A percentile compares a stretch with the other conserved stretches of the same genome.
These are phyloP conservation scores for Russula olivacea DNA, from an alignment of 768 basidiomycete species.

Conservation along the genomic window DNA sequence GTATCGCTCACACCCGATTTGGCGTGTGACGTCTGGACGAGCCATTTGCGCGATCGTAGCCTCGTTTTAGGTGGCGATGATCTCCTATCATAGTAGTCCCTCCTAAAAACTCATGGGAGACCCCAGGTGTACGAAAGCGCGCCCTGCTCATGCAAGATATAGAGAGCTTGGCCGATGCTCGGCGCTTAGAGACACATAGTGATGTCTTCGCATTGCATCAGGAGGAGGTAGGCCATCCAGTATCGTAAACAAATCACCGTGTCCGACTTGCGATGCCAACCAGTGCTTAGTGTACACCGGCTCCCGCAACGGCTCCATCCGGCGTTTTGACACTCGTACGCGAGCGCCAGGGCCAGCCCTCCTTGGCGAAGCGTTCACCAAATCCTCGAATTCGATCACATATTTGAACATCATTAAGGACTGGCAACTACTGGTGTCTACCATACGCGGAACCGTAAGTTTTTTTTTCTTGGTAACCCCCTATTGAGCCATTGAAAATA, in stretches of 20 bases:
- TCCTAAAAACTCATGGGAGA: conserved; percentile 8
- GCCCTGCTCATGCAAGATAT: conserved; percentile 51
- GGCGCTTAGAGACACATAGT: conserved; percentile 47
- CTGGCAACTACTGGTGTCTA: conserved; percentile 49
- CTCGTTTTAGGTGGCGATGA: conserved; percentile 49
- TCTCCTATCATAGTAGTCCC: background rate
- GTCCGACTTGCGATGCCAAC: background rate
- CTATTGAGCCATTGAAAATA: background rate
- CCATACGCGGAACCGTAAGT: conserved; percentile 56
- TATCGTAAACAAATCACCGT: background rate
- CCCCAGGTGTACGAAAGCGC: conserved; percentile 47
- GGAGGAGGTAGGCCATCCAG: conserved; percentile 37
- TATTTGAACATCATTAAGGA: conserved; percentile 47
- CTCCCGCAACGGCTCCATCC: conserved; percentile 51
- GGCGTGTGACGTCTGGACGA: conserved; percentile 51
- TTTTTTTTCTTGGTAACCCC: background rate
- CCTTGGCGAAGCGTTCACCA: conserved; percentile 35
- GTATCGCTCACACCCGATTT: conserved; percentile 5
- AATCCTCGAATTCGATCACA: conserved; percentile 43
- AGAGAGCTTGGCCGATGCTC: conserved; percentile 34
- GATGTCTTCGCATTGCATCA: conserved; percentile 61
- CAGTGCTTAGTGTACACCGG: conserved; percentile 26
- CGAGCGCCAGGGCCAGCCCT: conserved; percentile 34
- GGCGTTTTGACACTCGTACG: conserved; percentile 47
- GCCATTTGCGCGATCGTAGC: conserved; percentile 43